Evolutionary conservation across 2,329 filamentous ascomycete genomes (phyloP).

Genomic region (Ramularia collo-cygni): DNA sequence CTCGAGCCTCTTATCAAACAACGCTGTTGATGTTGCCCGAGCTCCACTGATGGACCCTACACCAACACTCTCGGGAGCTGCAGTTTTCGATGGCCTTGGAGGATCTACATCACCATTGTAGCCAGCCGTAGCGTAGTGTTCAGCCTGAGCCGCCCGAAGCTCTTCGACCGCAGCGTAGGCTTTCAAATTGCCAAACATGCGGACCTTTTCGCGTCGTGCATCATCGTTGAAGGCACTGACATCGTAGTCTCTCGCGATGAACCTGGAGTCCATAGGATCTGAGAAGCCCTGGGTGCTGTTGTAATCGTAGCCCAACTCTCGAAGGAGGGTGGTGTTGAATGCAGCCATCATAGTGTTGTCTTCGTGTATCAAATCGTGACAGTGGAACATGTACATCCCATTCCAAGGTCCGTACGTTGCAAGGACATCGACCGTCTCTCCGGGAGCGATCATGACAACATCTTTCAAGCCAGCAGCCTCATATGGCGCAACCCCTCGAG

Average conservation of each 20-base stretch:
- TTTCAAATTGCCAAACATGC: slow-evolving; percentile 20
- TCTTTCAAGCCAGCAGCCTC: slow-evolving; percentile 52
- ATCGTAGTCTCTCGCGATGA: slow-evolving; percentile 12
- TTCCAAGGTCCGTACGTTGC: slow-evolving; percentile 49
- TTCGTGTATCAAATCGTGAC: slow-evolving; percentile 42
- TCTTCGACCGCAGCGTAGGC: slow-evolving; percentile 20
- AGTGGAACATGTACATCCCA: slow-evolving; percentile 40
- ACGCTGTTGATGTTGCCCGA: slow-evolving; percentile 8
- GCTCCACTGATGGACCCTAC: slow-evolving; percentile 15
- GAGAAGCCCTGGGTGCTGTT: slow-evolving; percentile 16
- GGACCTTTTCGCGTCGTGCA: slow-evolving; percentile 17
- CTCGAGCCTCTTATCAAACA: slow-evolving; percentile 6
- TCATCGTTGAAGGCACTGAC: slow-evolving; percentile 11
- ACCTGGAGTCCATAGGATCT: slow-evolving; percentile 21
- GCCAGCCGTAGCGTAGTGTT: slow-evolving; percentile 23
- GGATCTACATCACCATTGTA: slow-evolving; percentile 16
- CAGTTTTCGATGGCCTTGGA: slow-evolving; percentile 11
- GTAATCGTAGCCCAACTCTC: slow-evolving; percentile 27
- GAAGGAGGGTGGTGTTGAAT: slow-evolving; percentile 37
- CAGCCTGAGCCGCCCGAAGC: slow-evolving; percentile 19
- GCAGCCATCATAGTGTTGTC: slow-evolving; percentile 40
- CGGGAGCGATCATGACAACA: slow-evolving; percentile 48
- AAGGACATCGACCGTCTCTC: slow-evolving; percentile 46
- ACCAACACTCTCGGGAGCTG: slow-evolving; percentile 15
- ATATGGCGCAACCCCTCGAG: slow-evolving; percentile 43